Evolutionary conservation across 768 basidiomycete species (phyloP).

Genomic region (Serendipita sp.): DNA sequence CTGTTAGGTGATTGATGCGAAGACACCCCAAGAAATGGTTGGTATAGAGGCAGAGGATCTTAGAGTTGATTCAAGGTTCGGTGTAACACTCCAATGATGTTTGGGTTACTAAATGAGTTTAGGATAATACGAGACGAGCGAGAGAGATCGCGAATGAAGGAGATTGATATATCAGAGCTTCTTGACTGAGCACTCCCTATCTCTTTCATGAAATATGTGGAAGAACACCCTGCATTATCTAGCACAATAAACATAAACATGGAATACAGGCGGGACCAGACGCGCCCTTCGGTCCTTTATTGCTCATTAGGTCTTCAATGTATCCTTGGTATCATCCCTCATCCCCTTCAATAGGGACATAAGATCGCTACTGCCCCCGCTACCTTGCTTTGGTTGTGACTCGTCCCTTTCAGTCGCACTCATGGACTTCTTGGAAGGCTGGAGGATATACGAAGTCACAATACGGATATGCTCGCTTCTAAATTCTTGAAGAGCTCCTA

Average conservation of each 20-base stretch:
- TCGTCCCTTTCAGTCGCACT: background rate
- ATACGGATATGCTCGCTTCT: constrained; percentile 81
- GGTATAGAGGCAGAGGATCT: constrained; percentile 87
- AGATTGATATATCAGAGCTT: constrained; percentile 1
- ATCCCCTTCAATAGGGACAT: constrained; percentile 76
- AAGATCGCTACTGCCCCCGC: constrained; percentile 60
- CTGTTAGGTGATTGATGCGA: constrained; percentile 77
- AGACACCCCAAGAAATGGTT: constrained; percentile 70
- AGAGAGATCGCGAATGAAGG: background rate
- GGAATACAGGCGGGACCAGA: too few species aligned
- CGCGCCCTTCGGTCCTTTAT: too few species aligned
- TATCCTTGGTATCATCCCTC: constrained; percentile 54
- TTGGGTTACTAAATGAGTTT: background rate
- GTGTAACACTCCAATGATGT: constrained; percentile 4
- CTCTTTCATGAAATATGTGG: background rate
- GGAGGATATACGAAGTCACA: constrained; percentile 70
- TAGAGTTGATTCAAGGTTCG: constrained; percentile 70
- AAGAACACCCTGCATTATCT: too few species aligned
- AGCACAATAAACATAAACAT: background rate
- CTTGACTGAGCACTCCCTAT: background rate
- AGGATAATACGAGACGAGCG: constrained; percentile 1
- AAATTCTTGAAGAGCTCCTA: constrained; percentile 62
- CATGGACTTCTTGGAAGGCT: constrained; percentile 50
- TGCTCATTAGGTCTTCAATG: background rate
- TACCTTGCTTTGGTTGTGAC: background rate